Conservation (phyloP, 495 filamentous ascomycete genomes). For the Penicillium chermesinum region DNA sequence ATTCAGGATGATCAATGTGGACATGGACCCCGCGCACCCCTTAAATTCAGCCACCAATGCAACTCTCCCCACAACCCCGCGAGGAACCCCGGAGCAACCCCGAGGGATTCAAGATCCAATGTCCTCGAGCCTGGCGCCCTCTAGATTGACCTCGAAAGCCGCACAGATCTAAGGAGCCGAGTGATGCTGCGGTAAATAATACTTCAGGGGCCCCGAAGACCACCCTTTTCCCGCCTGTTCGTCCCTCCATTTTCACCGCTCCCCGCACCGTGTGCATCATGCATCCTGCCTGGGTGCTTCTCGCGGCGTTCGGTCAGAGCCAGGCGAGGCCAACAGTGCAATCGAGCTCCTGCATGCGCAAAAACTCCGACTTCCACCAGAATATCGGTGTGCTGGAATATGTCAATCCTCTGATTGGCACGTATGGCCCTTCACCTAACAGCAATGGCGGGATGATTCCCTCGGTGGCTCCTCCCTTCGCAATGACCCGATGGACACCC, state of each 20-base stretch:
- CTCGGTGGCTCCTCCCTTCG: constrained; percentile 22
- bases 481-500: constrained; percentile 28
- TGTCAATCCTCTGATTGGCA: constrained; percentile 25
- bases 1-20: too few species aligned
- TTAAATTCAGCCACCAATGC: too few species aligned
- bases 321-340: constrained; percentile 2
- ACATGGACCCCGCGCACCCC: too few species aligned
- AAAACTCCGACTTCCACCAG: constrained; percentile 6
- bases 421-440: constrained; percentile 17
- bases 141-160: not conserved
- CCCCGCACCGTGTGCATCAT: not conserved
- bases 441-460: constrained; percentile 27
- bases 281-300: not conserved
- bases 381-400: constrained; percentile 15
- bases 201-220: too few species aligned
- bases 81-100: not conserved
- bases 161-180: not conserved
- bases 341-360: not conserved
- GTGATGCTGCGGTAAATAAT: not conserved
- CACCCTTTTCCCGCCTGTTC: too few species aligned
- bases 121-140: not conserved
- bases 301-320: not conserved
- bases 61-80: not conserved
- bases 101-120: too few species aligned
- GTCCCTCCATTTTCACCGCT: too few species aligned